Evolutionary conservation across 2,329 filamentous ascomycete species (phyloP).

Genomic region (Venturia pyrina): DNA sequence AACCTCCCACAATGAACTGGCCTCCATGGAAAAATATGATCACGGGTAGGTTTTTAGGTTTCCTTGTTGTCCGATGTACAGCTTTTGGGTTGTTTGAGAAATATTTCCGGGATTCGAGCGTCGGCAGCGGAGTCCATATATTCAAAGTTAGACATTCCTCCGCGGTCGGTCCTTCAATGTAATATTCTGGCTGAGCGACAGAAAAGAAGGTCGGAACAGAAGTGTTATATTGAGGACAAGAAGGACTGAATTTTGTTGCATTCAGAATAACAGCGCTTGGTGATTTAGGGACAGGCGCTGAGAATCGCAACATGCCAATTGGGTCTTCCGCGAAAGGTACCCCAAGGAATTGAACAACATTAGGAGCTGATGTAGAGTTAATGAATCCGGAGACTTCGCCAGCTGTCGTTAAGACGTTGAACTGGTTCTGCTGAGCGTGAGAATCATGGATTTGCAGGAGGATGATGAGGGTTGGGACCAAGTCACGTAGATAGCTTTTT

Average conservation of each 20-base stretch:
- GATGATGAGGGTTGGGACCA: background rate
- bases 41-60: slow-evolving; percentile 27
- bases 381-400: slow-evolving; percentile 1
- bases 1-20: slow-evolving; percentile 34
- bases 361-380: background rate
- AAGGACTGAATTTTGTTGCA: background rate
- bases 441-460: background rate
- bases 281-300: slow-evolving; percentile 45
- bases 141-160: slow-evolving; percentile 8
- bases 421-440: background rate
- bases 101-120: background rate
- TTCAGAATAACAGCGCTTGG: background rate
- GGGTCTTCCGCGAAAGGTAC: slow-evolving; percentile 54
- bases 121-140: background rate
- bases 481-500: background rate
- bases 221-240: slow-evolving; percentile 4
- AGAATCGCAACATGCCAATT: slow-evolving; percentile 47
- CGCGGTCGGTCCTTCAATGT: background rate
- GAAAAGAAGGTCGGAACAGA: background rate
- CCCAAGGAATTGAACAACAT: slow-evolving; percentile 25
- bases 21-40: slow-evolving; percentile 41
- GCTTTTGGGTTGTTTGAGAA: background rate
- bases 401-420: background rate
- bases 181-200: background rate
- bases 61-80: too few relatives aligned